Evolutionary conservation across 306 rosid genomes (phyloP).

Genomic region (Fragaria nilgerrensis): DNA sequence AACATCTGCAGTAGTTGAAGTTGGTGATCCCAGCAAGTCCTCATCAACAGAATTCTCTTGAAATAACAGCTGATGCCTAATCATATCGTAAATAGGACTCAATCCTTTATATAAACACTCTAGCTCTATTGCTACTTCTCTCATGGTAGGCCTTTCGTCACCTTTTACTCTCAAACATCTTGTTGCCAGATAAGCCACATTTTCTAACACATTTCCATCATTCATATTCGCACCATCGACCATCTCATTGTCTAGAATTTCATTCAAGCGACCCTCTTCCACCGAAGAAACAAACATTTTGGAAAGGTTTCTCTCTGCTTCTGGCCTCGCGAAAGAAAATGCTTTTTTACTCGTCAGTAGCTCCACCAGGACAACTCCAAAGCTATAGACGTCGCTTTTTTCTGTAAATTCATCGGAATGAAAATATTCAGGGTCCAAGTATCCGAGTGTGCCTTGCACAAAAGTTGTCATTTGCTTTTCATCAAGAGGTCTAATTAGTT

Average conservation of each 20-base stretch:
- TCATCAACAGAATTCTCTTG: too few species aligned
- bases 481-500: too few species aligned
- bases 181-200: neutral
- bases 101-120: neutral
- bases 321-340: neutral
- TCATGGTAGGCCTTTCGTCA: neutral
- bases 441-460: too few species aligned
- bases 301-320: neutral
- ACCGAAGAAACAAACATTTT: neutral
- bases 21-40: too few species aligned
- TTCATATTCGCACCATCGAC: neutral
- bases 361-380: constrained; percentile 26
- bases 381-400: too few species aligned
- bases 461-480: too few species aligned
- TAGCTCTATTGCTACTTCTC: neutral
- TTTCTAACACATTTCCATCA: neutral
- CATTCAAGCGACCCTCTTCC: neutral
- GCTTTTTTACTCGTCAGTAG: constrained; percentile 22
- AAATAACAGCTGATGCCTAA: too few species aligned
- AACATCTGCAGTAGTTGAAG: too few species aligned
- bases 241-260: neutral
- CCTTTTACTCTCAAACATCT: constrained; percentile 5
- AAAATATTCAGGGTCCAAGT: too few species aligned
- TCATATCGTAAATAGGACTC: too few species aligned
- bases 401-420: too few species aligned